Evolutionary conservation across 768 basidiomycete species (phyloP).

Genomic region (Steccherinum ochraceum): DNA sequence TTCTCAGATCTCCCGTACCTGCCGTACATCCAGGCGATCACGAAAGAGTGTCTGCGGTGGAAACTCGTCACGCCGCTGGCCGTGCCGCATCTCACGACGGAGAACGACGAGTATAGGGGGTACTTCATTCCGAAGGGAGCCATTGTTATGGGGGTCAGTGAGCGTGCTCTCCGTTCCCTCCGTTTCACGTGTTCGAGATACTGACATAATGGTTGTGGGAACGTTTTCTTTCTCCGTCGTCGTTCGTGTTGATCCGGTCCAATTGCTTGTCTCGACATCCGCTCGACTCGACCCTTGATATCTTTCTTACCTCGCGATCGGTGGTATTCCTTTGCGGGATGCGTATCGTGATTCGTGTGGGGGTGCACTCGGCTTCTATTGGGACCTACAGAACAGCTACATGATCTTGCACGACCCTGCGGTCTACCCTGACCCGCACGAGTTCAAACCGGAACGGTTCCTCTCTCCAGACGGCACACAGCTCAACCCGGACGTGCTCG

Average conservation of each 20-base stretch:
- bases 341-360: background rate
- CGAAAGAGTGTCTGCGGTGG: slow-evolving; percentile 49
- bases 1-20: slow-evolving; percentile 43
- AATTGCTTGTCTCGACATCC: too few relatives aligned
- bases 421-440: slow-evolving; percentile 41
- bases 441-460: slow-evolving; percentile 43
- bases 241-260: too few relatives aligned
- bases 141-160: slow-evolving; percentile 6
- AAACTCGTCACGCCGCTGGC: slow-evolving; percentile 30
- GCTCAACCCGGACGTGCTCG: slow-evolving; percentile 5
- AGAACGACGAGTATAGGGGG: slow-evolving; percentile 23
- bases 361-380: too few relatives aligned
- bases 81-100: slow-evolving; percentile 8
- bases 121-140: slow-evolving; percentile 24
- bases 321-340: too few relatives aligned
- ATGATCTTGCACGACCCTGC: slow-evolving; percentile 34
- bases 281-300: background rate
- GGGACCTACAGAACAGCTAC: background rate
- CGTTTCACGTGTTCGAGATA: background rate
- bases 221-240: too few relatives aligned
- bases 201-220: background rate
- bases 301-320: background rate
- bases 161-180: background rate
- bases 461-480: slow-evolving; percentile 6
- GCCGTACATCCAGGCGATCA: slow-evolving; percentile 47